phyloP scores from a whole-genome alignment of 2,329 filamentous ascomycete genomes.

The Leptographium galeiforme region DNA sequence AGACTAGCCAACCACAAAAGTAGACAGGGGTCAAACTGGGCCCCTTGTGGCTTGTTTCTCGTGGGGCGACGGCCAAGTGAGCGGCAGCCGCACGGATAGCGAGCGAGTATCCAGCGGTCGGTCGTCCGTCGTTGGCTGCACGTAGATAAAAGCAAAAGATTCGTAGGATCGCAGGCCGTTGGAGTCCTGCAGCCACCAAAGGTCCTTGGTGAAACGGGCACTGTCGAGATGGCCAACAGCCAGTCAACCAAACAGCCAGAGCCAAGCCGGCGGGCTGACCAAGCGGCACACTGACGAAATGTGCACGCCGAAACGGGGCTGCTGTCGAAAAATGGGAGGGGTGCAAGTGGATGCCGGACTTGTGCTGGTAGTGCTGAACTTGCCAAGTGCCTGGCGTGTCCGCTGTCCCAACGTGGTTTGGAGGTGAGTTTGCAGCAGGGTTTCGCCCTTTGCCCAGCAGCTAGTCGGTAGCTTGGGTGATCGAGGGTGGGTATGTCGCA shows the following conservation, averaged over 20 bases:
- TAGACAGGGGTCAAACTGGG: neutral
- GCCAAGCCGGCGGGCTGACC: neutral
- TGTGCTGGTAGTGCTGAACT: neutral
- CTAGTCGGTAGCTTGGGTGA: neutral
- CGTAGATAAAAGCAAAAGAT: too few relatives aligned
- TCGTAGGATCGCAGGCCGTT: neutral
- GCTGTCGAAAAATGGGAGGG: neutral
- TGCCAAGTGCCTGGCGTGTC: neutral
- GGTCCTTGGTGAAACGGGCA: too few relatives aligned
- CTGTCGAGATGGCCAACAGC: too few relatives aligned
- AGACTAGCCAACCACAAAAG: neutral
- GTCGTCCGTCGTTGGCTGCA: neutral
- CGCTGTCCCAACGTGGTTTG: constrained; percentile 1
- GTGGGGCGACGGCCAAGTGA: neutral
- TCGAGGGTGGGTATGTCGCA: neutral
- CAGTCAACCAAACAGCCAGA: too few relatives aligned
- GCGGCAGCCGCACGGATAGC: neutral
- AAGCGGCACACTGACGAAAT: neutral
- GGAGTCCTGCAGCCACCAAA: too few relatives aligned
- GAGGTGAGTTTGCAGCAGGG: neutral
- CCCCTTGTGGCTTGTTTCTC: neutral
- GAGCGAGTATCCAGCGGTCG: neutral
- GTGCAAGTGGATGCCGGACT: neutral
- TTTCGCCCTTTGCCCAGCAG: neutral
- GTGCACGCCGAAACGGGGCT: neutral